A percentile compares a stretch with the other conserved stretches of the same genome.
Evolutionary conservation across 345 rosid species (phyloP).

Genomic region (Dovyalis caffra): DNA sequence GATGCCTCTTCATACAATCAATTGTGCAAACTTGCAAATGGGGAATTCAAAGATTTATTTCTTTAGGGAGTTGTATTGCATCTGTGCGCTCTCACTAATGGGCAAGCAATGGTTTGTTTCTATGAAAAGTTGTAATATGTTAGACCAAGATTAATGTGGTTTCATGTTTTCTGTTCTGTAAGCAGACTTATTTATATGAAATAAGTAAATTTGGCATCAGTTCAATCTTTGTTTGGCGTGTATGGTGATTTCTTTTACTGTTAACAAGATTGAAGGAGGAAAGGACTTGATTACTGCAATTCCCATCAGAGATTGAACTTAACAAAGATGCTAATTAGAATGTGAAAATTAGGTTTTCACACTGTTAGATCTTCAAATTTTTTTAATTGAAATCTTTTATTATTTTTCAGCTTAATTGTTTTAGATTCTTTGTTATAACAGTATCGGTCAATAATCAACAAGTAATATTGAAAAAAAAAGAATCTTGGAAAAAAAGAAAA

Average conservation of each 20-base stretch:
- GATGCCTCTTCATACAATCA: constrained; percentile 2
- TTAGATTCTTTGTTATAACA: no score
- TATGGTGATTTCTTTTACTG: background rate
- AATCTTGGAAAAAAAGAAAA: no score
- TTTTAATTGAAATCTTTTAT: no score
- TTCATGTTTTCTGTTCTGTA: no score
- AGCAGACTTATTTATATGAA: no score
- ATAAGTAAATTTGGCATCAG: background rate
- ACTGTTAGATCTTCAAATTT: no score
- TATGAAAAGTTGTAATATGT: background rate
- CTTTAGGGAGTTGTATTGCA: background rate
- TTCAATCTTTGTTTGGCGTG: background rate
- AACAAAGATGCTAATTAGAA: background rate
- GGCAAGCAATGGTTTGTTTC: background rate
- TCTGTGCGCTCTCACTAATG: background rate
- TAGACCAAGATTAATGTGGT: no score
- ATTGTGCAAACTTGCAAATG: constrained; percentile 2
- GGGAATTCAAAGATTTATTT: constrained; percentile 4
- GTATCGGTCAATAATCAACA: no score
- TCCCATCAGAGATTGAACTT: background rate
- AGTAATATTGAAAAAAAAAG: no score
- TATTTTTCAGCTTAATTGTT: no score
- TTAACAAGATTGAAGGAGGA: background rate
- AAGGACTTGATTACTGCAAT: background rate
- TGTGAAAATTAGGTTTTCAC: no score